These are phyloP conservation scores for Dimocarpus longan DNA, from an alignment of 345 rosid species.

Conservation along the genomic window DNA sequence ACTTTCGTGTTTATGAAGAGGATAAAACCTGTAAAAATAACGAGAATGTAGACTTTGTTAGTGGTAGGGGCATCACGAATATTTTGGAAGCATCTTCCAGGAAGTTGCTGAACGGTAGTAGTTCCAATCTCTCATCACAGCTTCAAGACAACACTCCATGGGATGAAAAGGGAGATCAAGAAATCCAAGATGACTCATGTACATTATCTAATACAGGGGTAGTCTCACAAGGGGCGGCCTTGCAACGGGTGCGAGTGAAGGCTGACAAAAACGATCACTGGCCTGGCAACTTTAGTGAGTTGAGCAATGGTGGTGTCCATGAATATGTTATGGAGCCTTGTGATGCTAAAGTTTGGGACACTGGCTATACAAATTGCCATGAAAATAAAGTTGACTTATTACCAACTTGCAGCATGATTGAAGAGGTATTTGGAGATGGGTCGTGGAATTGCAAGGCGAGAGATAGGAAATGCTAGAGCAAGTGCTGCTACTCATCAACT, in stretches of 20 bases:
- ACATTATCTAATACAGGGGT: constrained; percentile 33
- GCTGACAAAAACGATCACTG: constrained; percentile 22
- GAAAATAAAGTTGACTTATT: constrained; percentile 39
- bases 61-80: constrained; percentile 17
- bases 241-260: constrained; percentile 10
- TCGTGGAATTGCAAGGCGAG: constrained; percentile 37
- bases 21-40: constrained; percentile 18
- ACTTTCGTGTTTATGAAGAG: constrained; percentile 30
- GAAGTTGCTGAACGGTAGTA: constrained; percentile 17
- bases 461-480: constrained; percentile 28
- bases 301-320: constrained; percentile 26
- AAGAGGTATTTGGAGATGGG: constrained; percentile 56
- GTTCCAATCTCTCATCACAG: constrained; percentile 15
- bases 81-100: constrained; percentile 24
- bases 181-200: constrained; percentile 42
- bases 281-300: constrained; percentile 22
- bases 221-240: neutral
- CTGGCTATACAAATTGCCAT: constrained; percentile 32
- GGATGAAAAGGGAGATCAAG: constrained; percentile 23
- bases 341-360: constrained; percentile 48
- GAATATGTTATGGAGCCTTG: constrained; percentile 36
- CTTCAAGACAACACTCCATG: constrained; percentile 8
- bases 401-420: constrained; percentile 57
- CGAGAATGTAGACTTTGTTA: neutral
- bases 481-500: neutral